Conservation (phyloP, 2,329 filamentous ascomycete species). For the Mollisia scopiformis region DNA sequence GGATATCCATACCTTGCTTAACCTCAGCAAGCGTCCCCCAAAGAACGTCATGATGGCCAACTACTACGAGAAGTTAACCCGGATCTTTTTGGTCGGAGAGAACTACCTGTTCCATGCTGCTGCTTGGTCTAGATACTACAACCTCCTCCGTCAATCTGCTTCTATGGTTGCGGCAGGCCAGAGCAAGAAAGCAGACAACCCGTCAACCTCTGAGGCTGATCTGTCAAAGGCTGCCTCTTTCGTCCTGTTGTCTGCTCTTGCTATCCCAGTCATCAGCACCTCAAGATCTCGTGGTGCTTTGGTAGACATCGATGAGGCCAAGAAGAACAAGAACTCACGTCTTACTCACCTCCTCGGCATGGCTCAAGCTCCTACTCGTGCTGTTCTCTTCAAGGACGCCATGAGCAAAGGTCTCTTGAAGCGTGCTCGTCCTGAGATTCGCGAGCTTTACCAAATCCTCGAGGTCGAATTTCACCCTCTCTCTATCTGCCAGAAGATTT, state of each 20-base stretch:
- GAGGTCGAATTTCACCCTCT: conserved; percentile 99
- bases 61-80: conserved; percentile 99
- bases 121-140: conserved; percentile 97
- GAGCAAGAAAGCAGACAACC: conserved; percentile 93
- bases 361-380: conserved; percentile 84
- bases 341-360: conserved; percentile 96
- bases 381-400: conserved; percentile 92
- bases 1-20: conserved; percentile 97
- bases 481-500: conserved; percentile 99
- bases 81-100: conserved; percentile 98
- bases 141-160: conserved; percentile 88
- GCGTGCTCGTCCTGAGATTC: conserved; percentile 90
- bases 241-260: conserved; percentile 89
- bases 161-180: conserved; percentile 81
- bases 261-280: conserved; percentile 99
- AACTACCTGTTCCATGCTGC: conserved; percentile 99
- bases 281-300: conserved; percentile 93
- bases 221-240: conserved; percentile 95
- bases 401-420: conserved; percentile 93
- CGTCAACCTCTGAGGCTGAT: conserved; percentile 83
- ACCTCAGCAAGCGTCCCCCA: conserved; percentile 93
- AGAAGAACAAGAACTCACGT: conserved; percentile 98
- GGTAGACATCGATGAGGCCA: conserved; percentile 94
- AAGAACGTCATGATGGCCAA: conserved; percentile 99
- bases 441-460: conserved; percentile 96